Evolutionary conservation across 2,329 filamentous ascomycete species (phyloP).

Genomic region (Daldinia sp.): DNA sequence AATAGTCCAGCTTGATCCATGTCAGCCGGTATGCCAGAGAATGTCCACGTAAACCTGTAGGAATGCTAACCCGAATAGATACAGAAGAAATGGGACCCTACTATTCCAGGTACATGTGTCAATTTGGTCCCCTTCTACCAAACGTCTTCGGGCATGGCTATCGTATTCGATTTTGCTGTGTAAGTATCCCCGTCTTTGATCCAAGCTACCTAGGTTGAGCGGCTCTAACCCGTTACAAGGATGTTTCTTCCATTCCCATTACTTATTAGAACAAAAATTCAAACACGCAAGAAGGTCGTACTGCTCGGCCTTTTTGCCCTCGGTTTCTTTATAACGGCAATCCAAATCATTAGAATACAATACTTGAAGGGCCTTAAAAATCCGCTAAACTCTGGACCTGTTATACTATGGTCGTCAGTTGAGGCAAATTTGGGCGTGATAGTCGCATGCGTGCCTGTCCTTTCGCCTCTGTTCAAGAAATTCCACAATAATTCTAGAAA

Average conservation of each 20-base stretch:
- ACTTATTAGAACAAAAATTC: constrained; percentile 27
- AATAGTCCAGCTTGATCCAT: constrained; percentile 29
- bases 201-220: neutral
- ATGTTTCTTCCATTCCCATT: constrained; percentile 38
- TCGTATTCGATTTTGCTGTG: constrained; percentile 36
- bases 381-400: constrained; percentile 18
- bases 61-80: constrained; percentile 23
- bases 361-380: constrained; percentile 18
- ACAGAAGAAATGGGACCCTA: constrained; percentile 25
- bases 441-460: constrained; percentile 28
- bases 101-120: constrained; percentile 23
- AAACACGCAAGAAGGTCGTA: constrained; percentile 24
- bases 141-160: constrained; percentile 21
- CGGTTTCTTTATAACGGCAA: constrained; percentile 35
- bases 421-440: constrained; percentile 32
- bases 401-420: constrained; percentile 28
- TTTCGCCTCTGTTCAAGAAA: constrained; percentile 26
- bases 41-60: neutral
- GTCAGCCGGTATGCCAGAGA: constrained; percentile 24
- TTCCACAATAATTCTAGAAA: constrained; percentile 1
- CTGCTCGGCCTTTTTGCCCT: constrained; percentile 36
- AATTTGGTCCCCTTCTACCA: constrained; percentile 18
- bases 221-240: constrained; percentile 16
- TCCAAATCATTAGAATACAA: constrained; percentile 37
- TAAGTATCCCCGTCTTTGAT: constrained; percentile 12